phyloP scores from a whole-genome alignment of 768 basidiomycete species.

The Auricularia auricula-judae region DNA sequence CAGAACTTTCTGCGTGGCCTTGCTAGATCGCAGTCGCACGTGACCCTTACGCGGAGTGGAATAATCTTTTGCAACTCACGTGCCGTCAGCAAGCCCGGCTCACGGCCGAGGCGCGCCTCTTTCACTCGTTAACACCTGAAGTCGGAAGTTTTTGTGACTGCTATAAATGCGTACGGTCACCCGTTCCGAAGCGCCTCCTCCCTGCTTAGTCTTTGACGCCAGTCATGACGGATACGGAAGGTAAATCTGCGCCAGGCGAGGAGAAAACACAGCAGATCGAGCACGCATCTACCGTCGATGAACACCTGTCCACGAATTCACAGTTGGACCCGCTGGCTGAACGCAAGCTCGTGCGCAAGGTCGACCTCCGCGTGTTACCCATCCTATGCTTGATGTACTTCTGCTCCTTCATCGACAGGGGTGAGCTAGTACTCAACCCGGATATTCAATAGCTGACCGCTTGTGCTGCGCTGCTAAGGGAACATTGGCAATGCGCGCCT shows the following conservation, averaged over 20 bases:
- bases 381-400: conserved; percentile 11
- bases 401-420: conserved; percentile 49
- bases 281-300: background rate
- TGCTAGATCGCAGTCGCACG: too few relatives aligned
- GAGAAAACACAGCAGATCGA: background rate
- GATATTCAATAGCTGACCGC: background rate
- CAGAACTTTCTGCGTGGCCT: too few relatives aligned
- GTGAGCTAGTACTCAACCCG: conserved; percentile 38
- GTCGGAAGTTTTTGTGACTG: too few relatives aligned
- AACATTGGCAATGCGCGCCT: conserved; percentile 53
- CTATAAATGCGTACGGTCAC: background rate
- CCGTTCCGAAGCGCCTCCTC: background rate
- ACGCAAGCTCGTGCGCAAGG: conserved; percentile 6
- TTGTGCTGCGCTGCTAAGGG: background rate
- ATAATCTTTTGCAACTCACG: too few relatives aligned
- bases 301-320: background rate
- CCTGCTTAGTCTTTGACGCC: background rate
- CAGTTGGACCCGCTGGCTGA: background rate
- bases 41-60: too few relatives aligned
- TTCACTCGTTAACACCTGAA: too few relatives aligned
- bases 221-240: background rate
- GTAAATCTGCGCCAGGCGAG: background rate
- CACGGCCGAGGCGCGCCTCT: too few relatives aligned
- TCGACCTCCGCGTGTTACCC: conserved; percentile 8
- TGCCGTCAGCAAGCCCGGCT: too few relatives aligned